Percentiles rank a stretch among this genome's conserved stretches.
These are phyloP conservation scores for Fraxinus platypoda DNA, from an alignment of 305 asterid species.

Conservation along the genomic window DNA sequence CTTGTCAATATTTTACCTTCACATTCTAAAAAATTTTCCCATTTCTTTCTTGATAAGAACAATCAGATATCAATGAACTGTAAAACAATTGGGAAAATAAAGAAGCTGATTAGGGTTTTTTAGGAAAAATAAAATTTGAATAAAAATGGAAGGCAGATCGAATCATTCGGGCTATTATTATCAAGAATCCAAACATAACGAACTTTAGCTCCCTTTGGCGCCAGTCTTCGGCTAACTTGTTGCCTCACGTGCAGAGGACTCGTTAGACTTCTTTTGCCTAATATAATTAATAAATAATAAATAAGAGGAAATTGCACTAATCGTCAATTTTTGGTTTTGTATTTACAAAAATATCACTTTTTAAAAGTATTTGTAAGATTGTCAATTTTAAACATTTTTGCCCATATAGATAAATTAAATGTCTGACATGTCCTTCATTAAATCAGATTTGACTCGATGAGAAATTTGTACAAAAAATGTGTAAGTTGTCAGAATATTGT, in stretches of 20 bases:
- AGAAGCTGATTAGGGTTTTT: constrained; percentile 30
- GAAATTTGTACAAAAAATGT: too few species aligned
- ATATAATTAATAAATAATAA: too few species aligned
- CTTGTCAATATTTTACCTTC: constrained; percentile 5
- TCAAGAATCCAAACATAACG: constrained; percentile 9
- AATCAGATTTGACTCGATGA: too few species aligned
- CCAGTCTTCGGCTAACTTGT: constrained; percentile 17
- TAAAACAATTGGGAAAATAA: background rate
- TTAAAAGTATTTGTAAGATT: too few species aligned
- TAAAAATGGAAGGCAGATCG: constrained; percentile 28
- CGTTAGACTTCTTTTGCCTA: background rate
- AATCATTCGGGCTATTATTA: constrained; percentile 23
- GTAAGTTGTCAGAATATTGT: too few species aligned
- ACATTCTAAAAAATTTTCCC: background rate
- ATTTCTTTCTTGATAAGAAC: background rate
- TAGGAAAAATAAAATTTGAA: background rate
- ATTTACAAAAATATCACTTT: too few species aligned
- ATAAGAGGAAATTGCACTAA: too few species aligned
- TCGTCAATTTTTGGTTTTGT: too few species aligned
- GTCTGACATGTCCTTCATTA: too few species aligned
- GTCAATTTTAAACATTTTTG: too few species aligned
- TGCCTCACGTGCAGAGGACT: constrained; percentile 15
- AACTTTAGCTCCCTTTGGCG: constrained; percentile 26
- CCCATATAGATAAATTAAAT: too few species aligned
- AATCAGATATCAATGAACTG: constrained; percentile 10